Evolutionary conservation across 2,329 filamentous ascomycete species (phyloP), one percentile per base, ranked within the genome.

Genomic region (Hirsutella thompsonii): DNA sequence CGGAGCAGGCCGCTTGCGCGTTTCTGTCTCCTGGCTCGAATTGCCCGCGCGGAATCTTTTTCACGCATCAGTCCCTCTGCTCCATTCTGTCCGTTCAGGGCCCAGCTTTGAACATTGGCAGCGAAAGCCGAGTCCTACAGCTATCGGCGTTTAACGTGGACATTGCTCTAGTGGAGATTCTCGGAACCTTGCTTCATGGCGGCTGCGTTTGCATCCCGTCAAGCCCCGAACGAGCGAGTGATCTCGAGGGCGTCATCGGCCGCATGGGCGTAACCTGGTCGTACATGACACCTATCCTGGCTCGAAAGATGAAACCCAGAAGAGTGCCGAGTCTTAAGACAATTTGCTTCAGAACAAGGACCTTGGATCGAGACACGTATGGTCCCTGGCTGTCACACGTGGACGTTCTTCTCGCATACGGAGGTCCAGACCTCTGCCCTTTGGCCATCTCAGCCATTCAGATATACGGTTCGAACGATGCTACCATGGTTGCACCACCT

Each of bases 171-270:
- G 52, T 68, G 0, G 74, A 77, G 45, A 66, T 70, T 1, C 58
- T 77, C 5, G 64, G 68, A 2, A 66, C 72, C 0, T 58, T 81
- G 3, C 61, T 71, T 8, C 58, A 67, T 20, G 78, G 78, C 18
- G 76, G 72, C 0, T 78, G 72, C 41, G 62, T 81, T 5, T 80
- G 76, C 44, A 61, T 80, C 0, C 75, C 77, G 0, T 66, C 68
- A 5, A 58, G 68, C 1, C 53, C 64, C 5, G 68, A 75, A 42
- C 58, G 69, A 14, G 53, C 69, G 28, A 64, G 68, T 40, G 66
- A 76, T 41, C 58, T 79, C 3, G 56, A 62, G 2, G 67, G 63
- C 2, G 66, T 64, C 0, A 70, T 79, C 23, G 61, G 63, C 5
- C 55, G 64, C 0, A 70, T 72, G 62, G 55, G 67, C 14, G 69